A percentile compares a stretch with the other conserved stretches of the same genome.
Evolutionary conservation across 1,284 basidiomycete species (phyloP).

Genomic region (Amylostereum chailletii): DNA sequence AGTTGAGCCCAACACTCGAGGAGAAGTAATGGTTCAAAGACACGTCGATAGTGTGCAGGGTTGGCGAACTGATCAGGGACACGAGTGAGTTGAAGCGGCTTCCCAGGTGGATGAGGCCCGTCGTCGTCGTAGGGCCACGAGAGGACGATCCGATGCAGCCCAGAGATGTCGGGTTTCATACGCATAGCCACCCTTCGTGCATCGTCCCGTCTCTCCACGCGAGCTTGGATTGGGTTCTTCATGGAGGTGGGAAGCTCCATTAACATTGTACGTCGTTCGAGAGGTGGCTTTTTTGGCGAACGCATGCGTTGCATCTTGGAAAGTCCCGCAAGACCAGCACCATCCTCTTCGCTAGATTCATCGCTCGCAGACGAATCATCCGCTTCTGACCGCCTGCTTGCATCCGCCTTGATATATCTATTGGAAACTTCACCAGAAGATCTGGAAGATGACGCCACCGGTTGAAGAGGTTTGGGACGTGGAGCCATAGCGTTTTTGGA

Average conservation of each 20-base stretch:
- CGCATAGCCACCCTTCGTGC: constrained; percentile 60
- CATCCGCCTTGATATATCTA: constrained; percentile 1
- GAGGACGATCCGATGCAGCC: constrained; percentile 74
- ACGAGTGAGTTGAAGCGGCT: constrained; percentile 24
- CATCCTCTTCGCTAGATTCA: constrained; percentile 47
- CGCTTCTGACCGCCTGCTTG: constrained; percentile 2
- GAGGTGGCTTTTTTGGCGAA: constrained; percentile 45
- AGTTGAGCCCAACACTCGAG: constrained; percentile 93
- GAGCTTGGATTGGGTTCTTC: constrained; percentile 35
- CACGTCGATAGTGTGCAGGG: constrained; percentile 61
- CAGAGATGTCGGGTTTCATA: constrained; percentile 76
- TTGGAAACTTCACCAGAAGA: no score
- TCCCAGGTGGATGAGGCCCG: constrained; percentile 49
- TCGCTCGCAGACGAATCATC: constrained; percentile 34
- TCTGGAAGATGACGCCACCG: neutral
- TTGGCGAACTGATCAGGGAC: constrained; percentile 65
- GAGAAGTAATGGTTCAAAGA: constrained; percentile 84
- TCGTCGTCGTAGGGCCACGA: constrained; percentile 80
- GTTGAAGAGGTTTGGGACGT: constrained; percentile 28
- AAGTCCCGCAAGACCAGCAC: constrained; percentile 53
- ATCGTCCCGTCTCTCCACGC: constrained; percentile 49
- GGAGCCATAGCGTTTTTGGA: constrained; percentile 15
- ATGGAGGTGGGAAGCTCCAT: constrained; percentile 45
- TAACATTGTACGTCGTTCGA: constrained; percentile 62
- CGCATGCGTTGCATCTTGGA: constrained; percentile 51